These are phyloP conservation scores for Pseudozyma sp. DNA, from an alignment of 1,284 basidiomycete genomes.

Conservation along the genomic window DNA sequence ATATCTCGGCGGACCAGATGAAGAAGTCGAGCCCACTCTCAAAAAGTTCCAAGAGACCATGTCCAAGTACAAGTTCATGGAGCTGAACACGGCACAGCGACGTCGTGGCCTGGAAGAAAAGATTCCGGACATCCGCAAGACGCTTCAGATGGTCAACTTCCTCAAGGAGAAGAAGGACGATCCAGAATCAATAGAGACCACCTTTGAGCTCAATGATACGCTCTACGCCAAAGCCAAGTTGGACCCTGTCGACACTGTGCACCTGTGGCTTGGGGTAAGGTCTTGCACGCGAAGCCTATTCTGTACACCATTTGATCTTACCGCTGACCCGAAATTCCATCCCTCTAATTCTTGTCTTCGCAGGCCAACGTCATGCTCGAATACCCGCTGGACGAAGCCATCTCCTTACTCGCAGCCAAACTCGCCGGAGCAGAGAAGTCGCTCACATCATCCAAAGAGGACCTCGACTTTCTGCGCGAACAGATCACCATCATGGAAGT, in stretches of 20 bases:
- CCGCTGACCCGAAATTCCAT: neutral
- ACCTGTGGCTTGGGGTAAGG: constrained; percentile 91
- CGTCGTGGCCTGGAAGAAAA: constrained; percentile 86
- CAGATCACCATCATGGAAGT: constrained; percentile 98
- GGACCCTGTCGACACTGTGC: constrained; percentile 87
- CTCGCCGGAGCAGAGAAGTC: constrained; percentile 79
- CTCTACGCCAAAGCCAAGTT: constrained; percentile 90
- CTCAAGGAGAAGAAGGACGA: constrained; percentile 72
- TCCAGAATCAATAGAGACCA: constrained; percentile 79
- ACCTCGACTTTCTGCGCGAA: constrained; percentile 92
- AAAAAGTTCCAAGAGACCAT: constrained; percentile 90
- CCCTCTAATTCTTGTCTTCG: neutral
- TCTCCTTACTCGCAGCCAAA: constrained; percentile 81
- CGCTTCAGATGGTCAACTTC: constrained; percentile 87
- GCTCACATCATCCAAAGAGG: constrained; percentile 80
- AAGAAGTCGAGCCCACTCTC: constrained; percentile 81
- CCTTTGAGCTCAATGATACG: constrained; percentile 96
- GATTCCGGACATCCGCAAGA: constrained; percentile 96
- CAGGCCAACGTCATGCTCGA: constrained; percentile 86
- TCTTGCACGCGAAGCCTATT: neutral
- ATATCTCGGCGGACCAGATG: constrained; percentile 83
- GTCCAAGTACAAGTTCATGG: constrained; percentile 99
- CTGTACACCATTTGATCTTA: neutral
- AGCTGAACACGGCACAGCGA: constrained; percentile 83
- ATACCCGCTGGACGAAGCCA: constrained; percentile 86